Evolutionary conservation across 2,329 filamentous ascomycete genomes (phyloP), one percentile per base, ranked within the genome.

Genomic region (Beauveria sp.): DNA sequence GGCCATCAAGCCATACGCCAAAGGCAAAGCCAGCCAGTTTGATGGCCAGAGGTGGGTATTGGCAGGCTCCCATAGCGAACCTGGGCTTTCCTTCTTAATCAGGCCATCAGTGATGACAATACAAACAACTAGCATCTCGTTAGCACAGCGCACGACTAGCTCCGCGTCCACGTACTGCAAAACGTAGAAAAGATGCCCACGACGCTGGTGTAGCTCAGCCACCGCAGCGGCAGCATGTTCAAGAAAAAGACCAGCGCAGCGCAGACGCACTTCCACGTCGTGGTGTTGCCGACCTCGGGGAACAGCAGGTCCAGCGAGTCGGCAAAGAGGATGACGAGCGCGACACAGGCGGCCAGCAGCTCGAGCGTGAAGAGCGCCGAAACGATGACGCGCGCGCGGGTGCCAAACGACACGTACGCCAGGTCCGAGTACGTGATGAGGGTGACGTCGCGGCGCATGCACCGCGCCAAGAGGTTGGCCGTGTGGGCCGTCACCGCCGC

Each of bases 341-440:
- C 93, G 34, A 97, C 92, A 70, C 91, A 96, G 24, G 92, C 90
- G 8, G 90, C 92, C 37, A 96, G 75, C 28, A 97, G 81, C 73
- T 97, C 93, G 48, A 97, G 72, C 12, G 87, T 92, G 75, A 97
- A 97, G 18, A 97, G 79, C 1, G 96, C 78, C 64, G 91, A 96
- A 8, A 91, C 93, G 34, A 89, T 83, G 40, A 96, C 79, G 41
- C 93, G 87, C 41, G 92, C 93, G 62, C 84, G 87, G 18, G 86
- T 84, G 9, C 93, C 93, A 72, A 96, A 97, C 22, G 91, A 92
- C 66, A 96, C 88, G 69, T 89, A 97, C 2, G 93, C 94, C 53
- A 97, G 79, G 70, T 97, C 93, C 40, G 92, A 94, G 73, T 97
- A 97, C 2, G 93, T 97, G 68, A 97, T 92, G 65, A 97, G 84